These are phyloP conservation scores for Maudiozyma barnettii DNA, from an alignment of 805 yeast species.

Conservation along the genomic window DNA sequence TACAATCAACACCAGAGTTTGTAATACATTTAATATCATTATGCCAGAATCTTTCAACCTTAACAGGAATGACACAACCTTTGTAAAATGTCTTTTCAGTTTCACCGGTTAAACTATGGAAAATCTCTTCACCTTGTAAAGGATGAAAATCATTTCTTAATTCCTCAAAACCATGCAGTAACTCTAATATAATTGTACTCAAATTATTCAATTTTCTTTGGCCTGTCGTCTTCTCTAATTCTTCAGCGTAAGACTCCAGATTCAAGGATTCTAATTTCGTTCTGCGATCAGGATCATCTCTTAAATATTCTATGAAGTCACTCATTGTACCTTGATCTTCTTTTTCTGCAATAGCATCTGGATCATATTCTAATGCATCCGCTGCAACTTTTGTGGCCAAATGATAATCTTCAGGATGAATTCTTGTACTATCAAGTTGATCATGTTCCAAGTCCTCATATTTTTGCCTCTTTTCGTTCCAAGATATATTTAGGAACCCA, in stretches of 20 bases:
- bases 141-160: constrained; percentile 62
- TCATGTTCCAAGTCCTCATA: constrained; percentile 56
- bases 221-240: constrained; percentile 49
- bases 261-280: constrained; percentile 81
- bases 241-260: constrained; percentile 85
- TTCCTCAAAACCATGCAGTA: constrained; percentile 82
- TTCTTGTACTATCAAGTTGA: constrained; percentile 84
- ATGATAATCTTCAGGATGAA: constrained; percentile 96
- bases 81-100: constrained; percentile 54
- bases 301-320: constrained; percentile 36
- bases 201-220: constrained; percentile 28
- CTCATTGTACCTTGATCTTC: constrained; percentile 33
- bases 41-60: constrained; percentile 43
- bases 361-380: constrained; percentile 92
- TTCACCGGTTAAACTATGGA: constrained; percentile 86
- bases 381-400: constrained; percentile 96
- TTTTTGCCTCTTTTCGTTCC: constrained; percentile 38
- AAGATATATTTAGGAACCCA: constrained; percentile 73
- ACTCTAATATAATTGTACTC: constrained; percentile 42
- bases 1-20: constrained; percentile 58
- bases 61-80: constrained; percentile 70
- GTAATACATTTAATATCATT: constrained; percentile 36
- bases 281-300: constrained; percentile 62
- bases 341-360: constrained; percentile 72
- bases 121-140: constrained; percentile 61